phyloP scores from a whole-genome alignment of 2,329 filamentous ascomycete species.

The Endothia cerciana region DNA sequence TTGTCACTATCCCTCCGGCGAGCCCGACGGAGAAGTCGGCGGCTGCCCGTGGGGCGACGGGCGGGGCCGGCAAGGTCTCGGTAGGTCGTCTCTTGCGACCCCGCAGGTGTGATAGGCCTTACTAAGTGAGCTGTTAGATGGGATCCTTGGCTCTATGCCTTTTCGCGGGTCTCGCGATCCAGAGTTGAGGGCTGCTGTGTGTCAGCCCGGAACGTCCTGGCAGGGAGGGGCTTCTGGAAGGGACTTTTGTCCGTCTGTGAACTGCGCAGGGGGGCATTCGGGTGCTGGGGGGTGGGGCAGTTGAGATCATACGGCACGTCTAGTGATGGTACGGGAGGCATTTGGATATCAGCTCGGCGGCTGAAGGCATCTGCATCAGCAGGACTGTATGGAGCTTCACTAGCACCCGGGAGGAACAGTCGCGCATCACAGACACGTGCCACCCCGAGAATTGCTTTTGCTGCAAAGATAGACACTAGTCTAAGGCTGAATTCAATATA shows the following conservation, averaged over 20 bases:
- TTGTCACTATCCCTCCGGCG: background rate
- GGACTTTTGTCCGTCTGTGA: background rate
- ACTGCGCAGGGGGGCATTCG: background rate
- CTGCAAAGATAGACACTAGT: no score
- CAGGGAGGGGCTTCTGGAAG: background rate
- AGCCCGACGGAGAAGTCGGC: background rate
- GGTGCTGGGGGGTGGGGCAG: no score
- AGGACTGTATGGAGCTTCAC: background rate
- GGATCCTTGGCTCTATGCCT: conserved; percentile 20
- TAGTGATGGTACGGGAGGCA: background rate
- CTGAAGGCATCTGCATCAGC: background rate
- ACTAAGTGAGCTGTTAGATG: conserved; percentile 19
- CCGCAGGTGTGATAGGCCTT: background rate
- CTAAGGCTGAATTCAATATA: background rate
- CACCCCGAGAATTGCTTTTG: no score
- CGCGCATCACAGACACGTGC: background rate
- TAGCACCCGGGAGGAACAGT: background rate
- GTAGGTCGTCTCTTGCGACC: conserved; percentile 13
- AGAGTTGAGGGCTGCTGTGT: conserved; percentile 6
- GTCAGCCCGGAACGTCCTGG: background rate
- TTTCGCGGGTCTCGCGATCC: conserved; percentile 6
- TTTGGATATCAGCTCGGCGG: background rate
- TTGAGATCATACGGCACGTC: no score
- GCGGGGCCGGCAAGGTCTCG: conserved; percentile 11
- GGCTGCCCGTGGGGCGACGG: background rate